phyloP scores from a whole-genome alignment of 768 basidiomycete genomes.

The Suillus lakei region DNA sequence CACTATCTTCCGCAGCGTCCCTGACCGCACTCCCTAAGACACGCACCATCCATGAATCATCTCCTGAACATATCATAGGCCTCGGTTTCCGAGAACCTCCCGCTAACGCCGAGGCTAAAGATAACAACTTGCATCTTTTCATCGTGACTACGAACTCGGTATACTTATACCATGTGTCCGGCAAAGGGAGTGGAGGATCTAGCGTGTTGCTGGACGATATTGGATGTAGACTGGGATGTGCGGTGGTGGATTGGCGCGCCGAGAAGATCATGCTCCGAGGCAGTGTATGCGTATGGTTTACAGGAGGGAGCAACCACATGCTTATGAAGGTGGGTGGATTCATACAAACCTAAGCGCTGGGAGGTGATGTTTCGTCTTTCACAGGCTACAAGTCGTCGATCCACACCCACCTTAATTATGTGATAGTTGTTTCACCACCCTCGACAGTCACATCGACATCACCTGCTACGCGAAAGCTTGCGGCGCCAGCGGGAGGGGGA shows the following conservation, averaged over 20 bases:
- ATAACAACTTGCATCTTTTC: conserved; percentile 65
- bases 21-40: conserved; percentile 86
- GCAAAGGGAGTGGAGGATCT: conserved; percentile 67
- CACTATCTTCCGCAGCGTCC: conserved; percentile 66
- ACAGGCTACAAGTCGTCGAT: conserved; percentile 66
- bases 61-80: conserved; percentile 89
- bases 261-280: conserved; percentile 84
- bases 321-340: conserved; percentile 77
- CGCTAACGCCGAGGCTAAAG: conserved; percentile 14
- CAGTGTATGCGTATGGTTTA: conserved; percentile 82
- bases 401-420: conserved; percentile 78
- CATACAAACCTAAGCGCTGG: conserved; percentile 1
- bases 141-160: conserved; percentile 89
- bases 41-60: conserved; percentile 80
- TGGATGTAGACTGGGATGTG: conserved; percentile 85
- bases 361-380: neutral
- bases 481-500: conserved; percentile 21
- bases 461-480: conserved; percentile 53
- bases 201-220: conserved; percentile 83
- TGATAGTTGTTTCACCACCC: conserved; percentile 89
- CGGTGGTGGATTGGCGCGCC: conserved; percentile 75
- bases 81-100: conserved; percentile 80
- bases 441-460: conserved; percentile 63
- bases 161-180: conserved; percentile 74
- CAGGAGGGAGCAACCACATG: conserved; percentile 83